Base-by-base conservation (phyloP, 208 protist species). In the Wallacemonas sp. region DNA sequence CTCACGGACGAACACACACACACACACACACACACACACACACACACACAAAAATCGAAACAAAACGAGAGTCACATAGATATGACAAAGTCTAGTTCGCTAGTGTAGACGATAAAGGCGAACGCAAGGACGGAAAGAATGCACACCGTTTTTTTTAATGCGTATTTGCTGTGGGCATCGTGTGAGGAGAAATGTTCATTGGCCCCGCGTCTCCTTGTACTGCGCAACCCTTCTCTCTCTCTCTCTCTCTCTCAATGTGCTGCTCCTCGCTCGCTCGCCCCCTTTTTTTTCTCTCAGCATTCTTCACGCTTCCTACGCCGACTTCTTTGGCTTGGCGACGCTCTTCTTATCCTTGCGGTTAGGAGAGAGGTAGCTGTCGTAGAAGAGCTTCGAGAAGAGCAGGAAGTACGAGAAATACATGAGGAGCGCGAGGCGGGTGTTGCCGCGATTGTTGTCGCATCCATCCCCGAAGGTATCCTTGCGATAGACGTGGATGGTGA, bases 391-490 rank as follows among this genome's bases (percentile, higher is more conserved):
- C 26, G 65, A 64, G 74, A 97, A 97, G 63, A 97, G 86, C 4
- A 88, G 20, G 49, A 92, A 84, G 78, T 97, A 97, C 14, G 71
- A 84, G 38, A 75, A 59, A 76, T 97, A 97, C 93, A 97, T 97
- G 49, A 79, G 61, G 20, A 95, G 63, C 12, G 73, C 77, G 12
- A 86, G 36, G 25, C 63, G 44, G 22, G 65, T 67, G 77, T 89
- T 87, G 32, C 65, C 45, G 5, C 64, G 38, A 28, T 68, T 22
- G 49, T 74, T 69, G 48, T 93, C 76, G 31, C 84, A 90, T 32
- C 79, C 87, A 7, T 45, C 50, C 7, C 74, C 67, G 44, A 81
- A 66, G 2, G 49, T 67, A 41, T 72, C 57, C 57, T 79, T 70
- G 63, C 76, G 69, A 49, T 55, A 62, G 54, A 76, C 67, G 57